Evolutionary conservation across 768 basidiomycete genomes (phyloP).

Genomic region (Leccinum olivaceopallidum): DNA sequence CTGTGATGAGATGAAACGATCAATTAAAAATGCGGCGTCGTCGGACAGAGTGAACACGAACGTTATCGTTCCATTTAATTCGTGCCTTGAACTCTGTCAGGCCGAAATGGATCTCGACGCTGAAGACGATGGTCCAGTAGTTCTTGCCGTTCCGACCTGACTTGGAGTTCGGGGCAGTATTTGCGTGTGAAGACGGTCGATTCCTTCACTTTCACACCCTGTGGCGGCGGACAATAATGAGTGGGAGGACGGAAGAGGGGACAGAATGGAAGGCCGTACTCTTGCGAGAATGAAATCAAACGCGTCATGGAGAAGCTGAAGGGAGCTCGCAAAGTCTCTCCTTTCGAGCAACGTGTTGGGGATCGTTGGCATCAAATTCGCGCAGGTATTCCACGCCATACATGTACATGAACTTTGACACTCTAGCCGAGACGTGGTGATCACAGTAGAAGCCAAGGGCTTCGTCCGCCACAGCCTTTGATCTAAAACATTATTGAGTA

Average conservation of each 20-base stretch:
- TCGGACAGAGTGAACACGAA: slow-evolving; percentile 33
- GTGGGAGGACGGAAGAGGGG: neutral
- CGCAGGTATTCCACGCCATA: too few relatives aligned
- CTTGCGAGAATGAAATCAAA: slow-evolving; percentile 79
- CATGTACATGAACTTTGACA: too few relatives aligned
- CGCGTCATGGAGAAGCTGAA: slow-evolving; percentile 65
- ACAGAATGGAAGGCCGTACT: slow-evolving; percentile 40
- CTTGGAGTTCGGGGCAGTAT: too few relatives aligned
- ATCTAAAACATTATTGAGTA: too few relatives aligned
- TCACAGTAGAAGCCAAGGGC: too few relatives aligned
- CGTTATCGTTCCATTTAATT: slow-evolving; percentile 82
- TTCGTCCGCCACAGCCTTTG: too few relatives aligned
- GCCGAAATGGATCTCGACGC: slow-evolving; percentile 82
- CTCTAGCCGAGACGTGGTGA: too few relatives aligned
- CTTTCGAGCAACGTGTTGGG: too few relatives aligned
- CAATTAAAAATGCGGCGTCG: too few relatives aligned
- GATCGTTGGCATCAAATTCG: too few relatives aligned
- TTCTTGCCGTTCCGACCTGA: slow-evolving; percentile 44
- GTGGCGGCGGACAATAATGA: slow-evolving; percentile 5
- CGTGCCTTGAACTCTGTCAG: slow-evolving; percentile 80
- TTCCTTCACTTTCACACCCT: slow-evolving; percentile 78
- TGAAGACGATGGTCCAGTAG: slow-evolving; percentile 74
- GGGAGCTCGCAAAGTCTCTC: too few relatives aligned
- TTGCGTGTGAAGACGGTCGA: slow-evolving; percentile 74
- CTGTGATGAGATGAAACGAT: too few relatives aligned